Evolutionary conservation across 345 rosid genomes (phyloP), one percentile per base, ranked within the genome.

Genomic region (Linum trigynum): DNA sequence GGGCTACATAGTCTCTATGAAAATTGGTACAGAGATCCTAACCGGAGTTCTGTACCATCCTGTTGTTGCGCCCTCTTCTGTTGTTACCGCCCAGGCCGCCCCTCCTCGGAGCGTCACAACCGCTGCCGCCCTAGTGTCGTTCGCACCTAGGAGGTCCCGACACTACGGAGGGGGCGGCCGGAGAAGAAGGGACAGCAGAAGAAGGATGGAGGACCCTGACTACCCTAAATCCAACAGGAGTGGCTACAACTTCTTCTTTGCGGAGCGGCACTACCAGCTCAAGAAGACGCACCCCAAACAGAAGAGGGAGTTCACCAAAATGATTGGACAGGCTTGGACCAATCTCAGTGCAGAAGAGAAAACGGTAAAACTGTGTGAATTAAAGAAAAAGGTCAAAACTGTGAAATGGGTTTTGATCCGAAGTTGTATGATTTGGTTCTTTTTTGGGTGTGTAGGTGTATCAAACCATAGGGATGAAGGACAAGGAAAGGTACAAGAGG

Each of bases 241-340:
- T 67, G 97, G 98, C 58, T 92, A 92, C 79, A 92, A 92, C 74
- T 92, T 92, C 76, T 92, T 84, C 81, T 92, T 92, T 40, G 92
- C 96, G 1, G 98, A 92, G 74, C 87, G 83, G 76, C 97, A 92
- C 73, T 83, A 71, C 57, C 86, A 86, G 72, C 96, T 92, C 50
- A 92, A 89, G 72, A 82, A 95, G 40, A 78, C 82, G 42, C 87
- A 79, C 66, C 97, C 98, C 0, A 87, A 86, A 48, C 77, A 88
- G 57, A 97, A 92, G 51, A 76, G 98, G 61, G 97, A 92, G 82
- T 92, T 92, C 64, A 92, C 96, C 0, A 92, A 87, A 62, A 86
- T 92, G 74, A 92, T 92, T 1, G 98, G 98, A 5, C 81, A 92
- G 73, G 83, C 98, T 0, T 92, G 98, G 98, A 89, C 69, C 79